phyloP scores from a whole-genome alignment of 192 early-diverging fungal species.

The Linderina pennispora region DNA sequence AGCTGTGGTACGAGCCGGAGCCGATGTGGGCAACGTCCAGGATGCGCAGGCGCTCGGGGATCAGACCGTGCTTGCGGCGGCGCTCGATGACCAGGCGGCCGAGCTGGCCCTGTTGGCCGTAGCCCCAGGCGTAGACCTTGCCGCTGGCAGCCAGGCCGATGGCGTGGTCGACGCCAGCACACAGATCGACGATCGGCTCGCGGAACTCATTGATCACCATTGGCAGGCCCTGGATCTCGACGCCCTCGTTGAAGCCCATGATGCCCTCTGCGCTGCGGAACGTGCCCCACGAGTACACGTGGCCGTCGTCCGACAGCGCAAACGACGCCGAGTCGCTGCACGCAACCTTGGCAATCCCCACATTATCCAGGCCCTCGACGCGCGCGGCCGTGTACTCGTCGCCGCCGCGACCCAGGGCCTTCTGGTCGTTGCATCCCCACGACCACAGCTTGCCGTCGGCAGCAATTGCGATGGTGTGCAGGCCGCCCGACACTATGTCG shows the following conservation, averaged over 20 bases:
- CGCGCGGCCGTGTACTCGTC: conserved; percentile 62
- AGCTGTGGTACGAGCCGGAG: conserved; percentile 80
- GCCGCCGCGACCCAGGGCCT: conserved; percentile 65
- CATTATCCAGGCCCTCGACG: conserved; percentile 73
- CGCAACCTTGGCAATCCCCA: conserved; percentile 66
- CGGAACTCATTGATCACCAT: conserved; percentile 52
- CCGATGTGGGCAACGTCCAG: conserved; percentile 59
- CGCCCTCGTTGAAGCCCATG: conserved; percentile 69
- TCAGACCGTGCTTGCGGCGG: conserved; percentile 58
- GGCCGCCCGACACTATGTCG: conserved; percentile 75
- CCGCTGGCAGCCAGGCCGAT: conserved; percentile 67
- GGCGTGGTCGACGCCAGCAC: conserved; percentile 81
- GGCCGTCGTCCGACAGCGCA: conserved; percentile 69
- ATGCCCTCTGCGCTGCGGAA: conserved; percentile 77
- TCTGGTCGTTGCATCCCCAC: conserved; percentile 97
- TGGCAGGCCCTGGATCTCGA: conserved; percentile 58
- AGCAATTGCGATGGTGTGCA: conserved; percentile 79
- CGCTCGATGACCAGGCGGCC: conserved; percentile 76
- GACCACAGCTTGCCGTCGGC: conserved; percentile 72
- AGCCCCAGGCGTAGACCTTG: conserved; percentile 84
- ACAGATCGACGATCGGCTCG: conserved; percentile 67
- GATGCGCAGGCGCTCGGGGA: conserved; percentile 50
- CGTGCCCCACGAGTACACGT: conserved; percentile 86
- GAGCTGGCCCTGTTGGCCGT: conserved; percentile 82
- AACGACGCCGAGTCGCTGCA: conserved; percentile 82